These are phyloP conservation scores for Fraxinus xanthoxyloides DNA, from an alignment of 305 asterid species.

Conservation along the genomic window DNA sequence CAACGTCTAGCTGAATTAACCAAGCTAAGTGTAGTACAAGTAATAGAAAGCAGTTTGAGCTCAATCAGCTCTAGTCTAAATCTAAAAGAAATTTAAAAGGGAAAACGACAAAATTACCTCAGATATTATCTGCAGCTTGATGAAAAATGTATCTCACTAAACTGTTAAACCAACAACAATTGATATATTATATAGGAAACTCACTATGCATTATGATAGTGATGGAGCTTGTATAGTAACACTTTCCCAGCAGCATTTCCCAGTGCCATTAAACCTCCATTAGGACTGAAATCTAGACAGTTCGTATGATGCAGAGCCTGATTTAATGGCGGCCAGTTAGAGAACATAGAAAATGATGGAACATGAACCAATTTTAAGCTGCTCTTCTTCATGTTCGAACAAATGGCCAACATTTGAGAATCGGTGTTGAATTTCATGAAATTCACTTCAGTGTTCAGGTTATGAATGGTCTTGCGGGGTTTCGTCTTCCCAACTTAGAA, in stretches of 20 bases:
- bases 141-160: not conserved
- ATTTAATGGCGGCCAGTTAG: constrained; percentile 77
- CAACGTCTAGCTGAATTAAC: no score
- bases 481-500: constrained; percentile 72
- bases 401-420: constrained; percentile 69
- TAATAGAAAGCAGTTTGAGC: no score
- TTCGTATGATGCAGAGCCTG: constrained; percentile 50
- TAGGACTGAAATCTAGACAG: constrained; percentile 84
- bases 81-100: not conserved
- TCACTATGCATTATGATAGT: constrained; percentile 67
- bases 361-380: constrained; percentile 71
- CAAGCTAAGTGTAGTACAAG: no score
- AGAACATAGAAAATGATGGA: constrained; percentile 63
- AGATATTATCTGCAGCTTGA: not conserved
- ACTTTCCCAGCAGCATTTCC: constrained; percentile 88
- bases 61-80: not conserved
- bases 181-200: not conserved
- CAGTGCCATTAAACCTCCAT: constrained; percentile 80
- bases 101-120: not conserved
- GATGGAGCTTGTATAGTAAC: constrained; percentile 78
- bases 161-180: not conserved
- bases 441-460: constrained; percentile 73
- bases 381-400: constrained; percentile 85
- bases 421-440: constrained; percentile 71
- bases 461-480: constrained; percentile 70